phyloP scores from a whole-genome alignment of 108 stramenopile genomes.

The Nannochloropsis granulata region DNA sequence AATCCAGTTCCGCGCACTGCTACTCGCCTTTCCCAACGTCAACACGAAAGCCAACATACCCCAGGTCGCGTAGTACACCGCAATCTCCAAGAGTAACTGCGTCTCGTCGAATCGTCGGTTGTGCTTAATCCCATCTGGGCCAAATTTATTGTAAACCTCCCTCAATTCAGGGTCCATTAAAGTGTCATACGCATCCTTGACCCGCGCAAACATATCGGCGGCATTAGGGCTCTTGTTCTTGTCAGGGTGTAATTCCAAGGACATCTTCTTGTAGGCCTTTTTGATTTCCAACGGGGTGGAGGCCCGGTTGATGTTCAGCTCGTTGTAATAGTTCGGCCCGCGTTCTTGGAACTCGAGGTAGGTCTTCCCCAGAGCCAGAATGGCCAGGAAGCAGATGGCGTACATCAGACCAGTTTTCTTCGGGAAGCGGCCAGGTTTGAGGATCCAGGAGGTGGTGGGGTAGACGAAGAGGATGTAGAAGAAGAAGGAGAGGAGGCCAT shows the following conservation, averaged over 20 bases:
- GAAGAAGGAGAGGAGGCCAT: slow-evolving; percentile 79
- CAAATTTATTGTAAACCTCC: slow-evolving; percentile 95
- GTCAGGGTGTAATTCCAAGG: slow-evolving; percentile 88
- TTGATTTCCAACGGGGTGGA: slow-evolving; percentile 85
- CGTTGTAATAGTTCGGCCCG: slow-evolving; percentile 74
- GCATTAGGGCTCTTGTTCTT: slow-evolving; percentile 82
- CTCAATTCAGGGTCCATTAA: slow-evolving; percentile 84
- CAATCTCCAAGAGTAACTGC: slow-evolving; percentile 66
- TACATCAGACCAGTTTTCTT: slow-evolving; percentile 76
- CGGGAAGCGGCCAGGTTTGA: slow-evolving; percentile 78
- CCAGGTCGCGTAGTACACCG: slow-evolving; percentile 80
- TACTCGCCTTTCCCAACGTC: slow-evolving; percentile 66
- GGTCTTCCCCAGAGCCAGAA: slow-evolving; percentile 64
- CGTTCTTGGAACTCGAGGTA: slow-evolving; percentile 47
- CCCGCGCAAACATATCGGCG: slow-evolving; percentile 65
- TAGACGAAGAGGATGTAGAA: slow-evolving; percentile 90
- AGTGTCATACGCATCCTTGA: slow-evolving; percentile 79
- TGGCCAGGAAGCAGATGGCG: slow-evolving; percentile 72
- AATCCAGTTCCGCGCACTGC: slow-evolving; percentile 67
- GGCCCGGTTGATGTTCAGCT: slow-evolving; percentile 51
- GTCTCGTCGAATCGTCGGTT: not conserved
- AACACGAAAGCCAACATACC: slow-evolving; percentile 82
- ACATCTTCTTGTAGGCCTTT: slow-evolving; percentile 78
- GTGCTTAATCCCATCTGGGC: slow-evolving; percentile 61
- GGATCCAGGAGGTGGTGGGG: slow-evolving; percentile 87